A percentile compares a stretch with the other conserved stretches of the same genome.
phyloP scores from a whole-genome alignment of 208 protist species.

The Acanthamoeba polyphaga region DNA sequence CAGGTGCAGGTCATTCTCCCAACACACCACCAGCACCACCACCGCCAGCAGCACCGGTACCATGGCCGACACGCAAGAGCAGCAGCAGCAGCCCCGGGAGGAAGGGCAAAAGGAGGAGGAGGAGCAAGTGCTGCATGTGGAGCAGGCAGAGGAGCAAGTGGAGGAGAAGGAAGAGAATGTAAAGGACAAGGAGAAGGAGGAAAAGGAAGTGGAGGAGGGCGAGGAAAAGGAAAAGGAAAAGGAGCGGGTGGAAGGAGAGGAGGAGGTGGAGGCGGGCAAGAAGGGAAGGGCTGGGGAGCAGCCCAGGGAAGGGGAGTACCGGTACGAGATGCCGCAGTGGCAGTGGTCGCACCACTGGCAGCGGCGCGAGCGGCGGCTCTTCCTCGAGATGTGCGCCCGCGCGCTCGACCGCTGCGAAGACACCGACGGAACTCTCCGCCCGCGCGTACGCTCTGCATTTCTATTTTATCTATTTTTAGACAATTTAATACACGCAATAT shows the following conservation, averaged over 20 bases:
- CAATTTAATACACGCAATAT: background rate
- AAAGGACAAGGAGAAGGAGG: background rate
- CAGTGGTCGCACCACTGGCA: slow-evolving; percentile 50
- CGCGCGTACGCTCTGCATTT: background rate
- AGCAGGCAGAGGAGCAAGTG: background rate
- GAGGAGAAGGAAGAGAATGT: background rate
- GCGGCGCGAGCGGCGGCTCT: background rate
- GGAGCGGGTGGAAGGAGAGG: background rate
- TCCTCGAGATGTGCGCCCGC: background rate
- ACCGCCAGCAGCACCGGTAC: too few relatives aligned
- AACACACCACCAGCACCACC: too few relatives aligned
- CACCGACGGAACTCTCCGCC: background rate
- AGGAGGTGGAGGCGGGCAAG: background rate
- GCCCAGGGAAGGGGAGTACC: background rate
- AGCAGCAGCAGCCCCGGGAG: too few relatives aligned
- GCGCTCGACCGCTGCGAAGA: slow-evolving; percentile 4
- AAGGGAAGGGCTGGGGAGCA: background rate
- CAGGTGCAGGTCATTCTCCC: too few relatives aligned
- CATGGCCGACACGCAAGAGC: too few relatives aligned
- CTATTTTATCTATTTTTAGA: background rate
- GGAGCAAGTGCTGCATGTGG: background rate
- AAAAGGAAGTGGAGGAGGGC: background rate
- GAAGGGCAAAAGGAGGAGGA: too few relatives aligned
- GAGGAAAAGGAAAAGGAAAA: too few relatives aligned
- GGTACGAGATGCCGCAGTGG: slow-evolving; percentile 28